A percentile compares a stretch with the other conserved stretches of the same genome.
phyloP scores from a whole-genome alignment of 2,329 filamentous ascomycete species.

The Cercospora canescens region DNA sequence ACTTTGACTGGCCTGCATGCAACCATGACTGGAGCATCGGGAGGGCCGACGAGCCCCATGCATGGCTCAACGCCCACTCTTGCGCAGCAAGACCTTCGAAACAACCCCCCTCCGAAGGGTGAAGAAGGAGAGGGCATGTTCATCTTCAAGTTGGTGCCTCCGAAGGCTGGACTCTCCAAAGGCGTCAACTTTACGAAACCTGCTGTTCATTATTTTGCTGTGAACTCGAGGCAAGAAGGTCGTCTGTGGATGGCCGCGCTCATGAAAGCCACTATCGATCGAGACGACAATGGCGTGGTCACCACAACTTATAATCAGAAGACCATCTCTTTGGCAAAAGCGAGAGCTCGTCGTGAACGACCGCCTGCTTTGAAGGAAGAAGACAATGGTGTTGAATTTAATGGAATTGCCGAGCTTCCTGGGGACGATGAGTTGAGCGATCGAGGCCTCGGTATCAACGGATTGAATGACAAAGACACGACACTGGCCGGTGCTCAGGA shows the following conservation, averaged over 20 bases:
- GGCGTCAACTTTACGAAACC: slow-evolving; percentile 98
- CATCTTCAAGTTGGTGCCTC: slow-evolving; percentile 97
- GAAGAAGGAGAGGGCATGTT: slow-evolving; percentile 67
- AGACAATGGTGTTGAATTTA: slow-evolving; percentile 6
- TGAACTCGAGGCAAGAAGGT: slow-evolving; percentile 84
- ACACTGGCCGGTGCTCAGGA: slow-evolving; percentile 23
- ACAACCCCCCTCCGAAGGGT: slow-evolving; percentile 37
- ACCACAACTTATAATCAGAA: slow-evolving; percentile 95
- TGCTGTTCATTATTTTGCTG: slow-evolving; percentile 95
- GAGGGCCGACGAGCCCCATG: slow-evolving; percentile 57
- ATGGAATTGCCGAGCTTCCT: slow-evolving; percentile 31
- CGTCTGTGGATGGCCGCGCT: slow-evolving; percentile 97
- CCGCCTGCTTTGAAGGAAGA: slow-evolving; percentile 80
- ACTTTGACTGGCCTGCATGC: slow-evolving; percentile 87
- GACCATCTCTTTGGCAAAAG: slow-evolving; percentile 90
- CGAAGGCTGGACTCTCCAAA: slow-evolving; percentile 79
- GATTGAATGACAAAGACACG: slow-evolving; percentile 20
- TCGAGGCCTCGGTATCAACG: slow-evolving; percentile 29
- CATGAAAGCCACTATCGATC: slow-evolving; percentile 98
- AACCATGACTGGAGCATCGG: slow-evolving; percentile 82
- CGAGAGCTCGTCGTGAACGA: slow-evolving; percentile 80
- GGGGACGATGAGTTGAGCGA: slow-evolving; percentile 21
- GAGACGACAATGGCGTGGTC: slow-evolving; percentile 71
- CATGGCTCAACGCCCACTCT: slow-evolving; percentile 40
- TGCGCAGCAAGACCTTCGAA: slow-evolving; percentile 38